Evolutionary conservation across 768 basidiomycete species (phyloP).

Genomic region (Collybia sordida): DNA sequence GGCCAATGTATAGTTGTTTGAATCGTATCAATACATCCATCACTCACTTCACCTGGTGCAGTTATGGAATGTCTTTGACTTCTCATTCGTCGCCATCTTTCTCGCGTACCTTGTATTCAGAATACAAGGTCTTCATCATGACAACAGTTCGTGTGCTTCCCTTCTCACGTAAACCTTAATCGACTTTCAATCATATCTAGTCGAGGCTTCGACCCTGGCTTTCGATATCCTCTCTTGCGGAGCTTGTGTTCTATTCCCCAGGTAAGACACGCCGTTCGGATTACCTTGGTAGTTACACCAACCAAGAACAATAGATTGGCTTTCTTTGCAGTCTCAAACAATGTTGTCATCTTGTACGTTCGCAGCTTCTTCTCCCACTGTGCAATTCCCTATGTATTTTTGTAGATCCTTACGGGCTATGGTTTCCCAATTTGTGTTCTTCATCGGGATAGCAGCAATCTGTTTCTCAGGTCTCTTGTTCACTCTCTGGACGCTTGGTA

Average conservation of each 20-base stretch:
- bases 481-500: constrained; percentile 48
- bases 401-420: constrained; percentile 76
- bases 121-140: constrained; percentile 54
- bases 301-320: constrained; percentile 48
- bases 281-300: background rate
- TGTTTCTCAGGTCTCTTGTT: constrained; percentile 79
- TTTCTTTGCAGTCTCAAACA: constrained; percentile 79
- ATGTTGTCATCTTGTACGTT: constrained; percentile 73
- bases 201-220: constrained; percentile 55
- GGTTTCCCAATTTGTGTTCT: constrained; percentile 78
- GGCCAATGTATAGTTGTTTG: constrained; percentile 57
- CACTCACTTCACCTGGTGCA: constrained; percentile 24
- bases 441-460: constrained; percentile 72
- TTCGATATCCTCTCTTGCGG: constrained; percentile 86
- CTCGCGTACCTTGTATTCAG: constrained; percentile 66
- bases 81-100: constrained; percentile 70
- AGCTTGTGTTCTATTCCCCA: constrained; percentile 83
- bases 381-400: background rate
- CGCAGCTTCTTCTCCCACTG: background rate
- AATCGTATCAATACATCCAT: background rate
- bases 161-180: background rate
- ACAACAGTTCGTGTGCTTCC: constrained; percentile 44
- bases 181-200: constrained; percentile 23
- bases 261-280: constrained; percentile 37
- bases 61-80: constrained; percentile 93